Evolutionary conservation across 257 asterid genomes (phyloP), one percentile per base, ranked within the genome.

Genomic region (Solanum paucissectum): DNA sequence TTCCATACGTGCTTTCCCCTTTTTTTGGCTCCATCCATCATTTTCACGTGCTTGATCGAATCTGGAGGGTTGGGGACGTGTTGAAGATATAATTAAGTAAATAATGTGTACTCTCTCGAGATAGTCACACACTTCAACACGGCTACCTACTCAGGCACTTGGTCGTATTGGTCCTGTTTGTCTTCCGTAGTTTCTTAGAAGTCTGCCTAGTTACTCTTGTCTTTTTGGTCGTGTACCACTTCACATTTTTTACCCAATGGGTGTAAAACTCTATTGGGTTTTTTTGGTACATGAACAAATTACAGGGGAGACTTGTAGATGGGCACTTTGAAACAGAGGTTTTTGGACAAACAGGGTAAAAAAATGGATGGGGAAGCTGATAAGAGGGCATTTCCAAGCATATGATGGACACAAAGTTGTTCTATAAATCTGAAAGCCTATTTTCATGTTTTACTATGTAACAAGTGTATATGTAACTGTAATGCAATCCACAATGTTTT

Each of bases 161-260:
- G 79, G 79, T 72, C 3, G n/a, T 33, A 33, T 7, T 27, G 36
- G 86, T 74, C 87, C 76, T 69, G 84, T 58, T 86, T 46, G 83
- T 36, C 84, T 90, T 69, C 74, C 38, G 3, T 38, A 84, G 58
- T 83, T 83, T 55, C 68, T 44, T 81, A 46, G 27, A 25, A 58
- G 85, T 73, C 32, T 60, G 5, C 20, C 86, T 55, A 37, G 62
- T 72, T 73, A 14, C 18, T 69, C 87, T 87, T 87, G 87, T 89
- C 91, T 89, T 87, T 73, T 29, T 79, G 11, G 2, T 29, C 55
- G 44, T 46, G 87, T 82, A 88, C 92, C 87, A 86, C 72, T 68
- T 86, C 88, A 64, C 74, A 49, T 75, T 90, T 73, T 89, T 88
- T 89, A 88, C 91, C 92, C 83, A 89, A 46, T 13, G 86, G 93